Conservation (phyloP, 768 basidiomycete genomes). For the Pulveroboletus frians region DNA sequence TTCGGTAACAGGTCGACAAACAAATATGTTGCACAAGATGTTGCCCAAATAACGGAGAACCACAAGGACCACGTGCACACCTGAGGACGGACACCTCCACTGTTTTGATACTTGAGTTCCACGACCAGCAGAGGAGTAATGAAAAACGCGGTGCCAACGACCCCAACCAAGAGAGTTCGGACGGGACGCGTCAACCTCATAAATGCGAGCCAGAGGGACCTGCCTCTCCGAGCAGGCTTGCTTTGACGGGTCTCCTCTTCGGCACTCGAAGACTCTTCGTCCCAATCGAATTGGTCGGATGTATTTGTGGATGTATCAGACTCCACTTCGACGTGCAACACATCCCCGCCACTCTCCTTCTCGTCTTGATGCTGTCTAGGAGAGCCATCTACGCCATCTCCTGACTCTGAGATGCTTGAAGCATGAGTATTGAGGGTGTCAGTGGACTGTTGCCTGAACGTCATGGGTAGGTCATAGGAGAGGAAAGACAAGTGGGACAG, state of each 20-base stretch:
- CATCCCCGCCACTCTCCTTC: slow-evolving; percentile 10
- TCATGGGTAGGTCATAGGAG: slow-evolving; percentile 11
- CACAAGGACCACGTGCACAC: slow-evolving; percentile 64
- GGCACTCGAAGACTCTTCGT: slow-evolving; percentile 43
- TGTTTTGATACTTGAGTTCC: slow-evolving; percentile 52
- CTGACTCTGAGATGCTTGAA: slow-evolving; percentile 8
- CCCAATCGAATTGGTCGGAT: slow-evolving; percentile 73
- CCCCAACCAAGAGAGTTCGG: slow-evolving; percentile 52
- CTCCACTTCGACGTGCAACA: slow-evolving; percentile 12
- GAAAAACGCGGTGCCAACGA: slow-evolving; percentile 57
- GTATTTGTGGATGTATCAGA: slow-evolving; percentile 49
- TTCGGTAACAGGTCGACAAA: slow-evolving; percentile 61
- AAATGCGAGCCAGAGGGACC: slow-evolving; percentile 58
- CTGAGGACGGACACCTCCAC: slow-evolving; percentile 41
- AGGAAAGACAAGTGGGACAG: not conserved
- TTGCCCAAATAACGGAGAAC: slow-evolving; percentile 63
- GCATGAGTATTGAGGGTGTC: slow-evolving; percentile 1
- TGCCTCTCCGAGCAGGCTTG: slow-evolving; percentile 54
- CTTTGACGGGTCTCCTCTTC: slow-evolving; percentile 22
- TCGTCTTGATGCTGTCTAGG: slow-evolving; percentile 5
- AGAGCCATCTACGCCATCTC: not conserved
- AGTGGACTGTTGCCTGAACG: slow-evolving; percentile 9
- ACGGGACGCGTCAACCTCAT: slow-evolving; percentile 60
- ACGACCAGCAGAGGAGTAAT: slow-evolving; percentile 69
- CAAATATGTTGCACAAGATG: slow-evolving; percentile 54